phyloP scores from a whole-genome alignment of 257 asterid genomes.

The Solanum paucissectum region DNA sequence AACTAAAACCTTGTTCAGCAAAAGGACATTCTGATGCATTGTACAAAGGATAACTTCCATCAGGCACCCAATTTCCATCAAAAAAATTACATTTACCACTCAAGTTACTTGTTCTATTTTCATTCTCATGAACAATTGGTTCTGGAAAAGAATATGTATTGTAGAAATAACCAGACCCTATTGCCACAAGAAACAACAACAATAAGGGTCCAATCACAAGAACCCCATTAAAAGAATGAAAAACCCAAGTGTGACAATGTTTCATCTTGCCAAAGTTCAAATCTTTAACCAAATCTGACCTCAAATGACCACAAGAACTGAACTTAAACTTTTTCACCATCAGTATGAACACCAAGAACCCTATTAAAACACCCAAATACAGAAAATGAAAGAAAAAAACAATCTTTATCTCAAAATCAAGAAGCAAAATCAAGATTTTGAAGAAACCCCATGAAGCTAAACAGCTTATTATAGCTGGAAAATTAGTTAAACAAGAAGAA shows the following conservation, averaged over 20 bases:
- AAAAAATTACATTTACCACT: slow-evolving; percentile 54
- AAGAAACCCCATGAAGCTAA: background rate
- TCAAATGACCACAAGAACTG: slow-evolving; percentile 23
- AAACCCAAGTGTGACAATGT: slow-evolving; percentile 35
- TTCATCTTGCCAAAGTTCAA: slow-evolving; percentile 33
- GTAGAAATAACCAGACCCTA: slow-evolving; percentile 53
- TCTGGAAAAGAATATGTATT: slow-evolving; percentile 34
- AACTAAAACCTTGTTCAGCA: slow-evolving; percentile 60
- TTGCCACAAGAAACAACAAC: slow-evolving; percentile 46
- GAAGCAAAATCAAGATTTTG: background rate
- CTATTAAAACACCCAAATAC: background rate
- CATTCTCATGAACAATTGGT: slow-evolving; percentile 18
- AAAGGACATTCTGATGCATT: slow-evolving; percentile 81
- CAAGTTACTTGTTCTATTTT: background rate
- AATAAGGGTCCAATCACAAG: slow-evolving; percentile 43
- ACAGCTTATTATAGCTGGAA: background rate
- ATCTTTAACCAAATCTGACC: slow-evolving; percentile 22
- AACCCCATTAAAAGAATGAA: slow-evolving; percentile 50
- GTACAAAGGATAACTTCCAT: slow-evolving; percentile 65
- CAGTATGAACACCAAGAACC: slow-evolving; percentile 10
- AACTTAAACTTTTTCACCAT: slow-evolving; percentile 25
- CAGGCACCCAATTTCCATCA: slow-evolving; percentile 77
- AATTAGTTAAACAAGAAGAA: background rate
- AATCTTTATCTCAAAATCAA: background rate
- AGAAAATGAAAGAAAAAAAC: background rate